These are phyloP conservation scores for Angomonas ambiguus DNA, from an alignment of 208 protist species.

Conservation along the genomic window DNA sequence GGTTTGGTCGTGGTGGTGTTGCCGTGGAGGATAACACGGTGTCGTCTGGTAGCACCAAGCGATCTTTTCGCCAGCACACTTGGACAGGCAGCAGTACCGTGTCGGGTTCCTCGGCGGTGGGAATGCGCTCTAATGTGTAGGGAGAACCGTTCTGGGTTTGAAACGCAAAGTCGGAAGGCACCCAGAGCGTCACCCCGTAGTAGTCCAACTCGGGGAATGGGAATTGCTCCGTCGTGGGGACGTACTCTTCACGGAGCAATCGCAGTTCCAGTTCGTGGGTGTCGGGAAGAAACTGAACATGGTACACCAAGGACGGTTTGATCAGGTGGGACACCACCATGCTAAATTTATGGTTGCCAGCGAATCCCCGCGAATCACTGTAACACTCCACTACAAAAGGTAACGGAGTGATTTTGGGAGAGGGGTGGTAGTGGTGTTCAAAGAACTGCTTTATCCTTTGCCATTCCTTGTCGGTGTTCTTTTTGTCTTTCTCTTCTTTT, in stretches of 20 bases:
- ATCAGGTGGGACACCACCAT: background rate
- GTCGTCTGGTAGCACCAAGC: background rate
- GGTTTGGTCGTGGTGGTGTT: constrained; percentile 15
- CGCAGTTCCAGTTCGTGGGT: constrained; percentile 10
- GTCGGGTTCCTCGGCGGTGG: constrained; percentile 15
- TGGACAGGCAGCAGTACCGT: constrained; percentile 40
- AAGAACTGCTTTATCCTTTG: background rate
- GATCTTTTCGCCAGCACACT: constrained; percentile 27
- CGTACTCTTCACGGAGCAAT: constrained; percentile 26
- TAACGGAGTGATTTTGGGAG: background rate
- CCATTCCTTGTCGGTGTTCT: background rate
- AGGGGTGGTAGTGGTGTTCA: background rate
- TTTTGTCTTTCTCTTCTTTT: too few relatives aligned
- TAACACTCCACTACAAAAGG: background rate
- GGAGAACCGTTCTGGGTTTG: background rate
- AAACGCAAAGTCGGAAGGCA: constrained; percentile 53
- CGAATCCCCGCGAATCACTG: background rate
- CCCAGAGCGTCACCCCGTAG: constrained; percentile 47
- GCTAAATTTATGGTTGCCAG: background rate
- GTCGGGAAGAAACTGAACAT: background rate
- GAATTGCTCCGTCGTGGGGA: constrained; percentile 14
- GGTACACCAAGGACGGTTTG: background rate
- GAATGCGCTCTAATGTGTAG: constrained; percentile 12
- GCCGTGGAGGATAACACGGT: background rate
- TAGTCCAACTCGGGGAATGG: constrained; percentile 38